Conservation (phyloP, 345 rosid genomes). For the Noccaea caerulescens region DNA sequence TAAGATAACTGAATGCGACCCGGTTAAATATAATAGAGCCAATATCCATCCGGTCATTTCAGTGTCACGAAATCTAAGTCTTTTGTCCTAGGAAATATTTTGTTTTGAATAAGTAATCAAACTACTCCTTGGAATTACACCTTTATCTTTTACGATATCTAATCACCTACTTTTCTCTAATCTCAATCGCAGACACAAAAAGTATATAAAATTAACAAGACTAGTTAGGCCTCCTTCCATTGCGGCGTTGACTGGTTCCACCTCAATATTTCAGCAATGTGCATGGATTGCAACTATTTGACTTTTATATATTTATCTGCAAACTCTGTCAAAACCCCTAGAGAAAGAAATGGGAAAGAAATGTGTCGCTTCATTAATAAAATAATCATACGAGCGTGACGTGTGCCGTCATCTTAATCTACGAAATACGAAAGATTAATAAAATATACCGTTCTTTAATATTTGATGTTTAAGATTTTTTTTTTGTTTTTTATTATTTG, state of each 20-base stretch:
- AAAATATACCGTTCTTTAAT: no score
- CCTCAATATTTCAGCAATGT: neutral
- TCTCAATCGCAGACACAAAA: no score
- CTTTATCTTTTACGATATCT: neutral
- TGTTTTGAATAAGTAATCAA: neutral
- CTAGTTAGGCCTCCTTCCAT: neutral
- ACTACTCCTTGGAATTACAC: neutral
- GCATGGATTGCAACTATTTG: conserved; percentile 13
- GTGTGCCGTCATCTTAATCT: neutral
- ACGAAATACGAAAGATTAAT: neutral
- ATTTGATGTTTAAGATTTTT: no score
- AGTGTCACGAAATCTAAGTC: neutral
- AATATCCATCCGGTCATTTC: no score
- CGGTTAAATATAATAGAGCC: no score
- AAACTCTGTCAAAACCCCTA: conserved; percentile 2
- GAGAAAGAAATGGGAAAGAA: neutral
- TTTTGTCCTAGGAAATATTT: neutral
- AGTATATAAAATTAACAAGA: neutral
- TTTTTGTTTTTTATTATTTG: no score
- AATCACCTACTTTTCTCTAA: neutral
- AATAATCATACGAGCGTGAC: neutral
- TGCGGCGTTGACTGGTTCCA: neutral
- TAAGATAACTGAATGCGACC: no score
- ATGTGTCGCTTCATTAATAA: neutral
- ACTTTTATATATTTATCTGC: neutral